phyloP scores from a whole-genome alignment of 306 rosid genomes.

The Prunus mume region DNA sequence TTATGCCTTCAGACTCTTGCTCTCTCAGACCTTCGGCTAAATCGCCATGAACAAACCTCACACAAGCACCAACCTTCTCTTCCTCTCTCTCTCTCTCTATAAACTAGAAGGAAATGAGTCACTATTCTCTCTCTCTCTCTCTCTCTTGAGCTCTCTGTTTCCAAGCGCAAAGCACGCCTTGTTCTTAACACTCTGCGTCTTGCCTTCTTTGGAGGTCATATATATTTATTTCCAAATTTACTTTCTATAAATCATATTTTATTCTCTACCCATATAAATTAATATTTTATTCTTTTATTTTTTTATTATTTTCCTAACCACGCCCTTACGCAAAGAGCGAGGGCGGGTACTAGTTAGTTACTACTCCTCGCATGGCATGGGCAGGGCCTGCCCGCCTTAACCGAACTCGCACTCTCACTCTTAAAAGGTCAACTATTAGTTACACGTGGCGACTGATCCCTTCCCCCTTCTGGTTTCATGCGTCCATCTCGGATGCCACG shows the following conservation, averaged over 20 bases:
- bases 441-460: slow-evolving; percentile 26
- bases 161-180: slow-evolving; percentile 48
- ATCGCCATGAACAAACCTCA: slow-evolving; percentile 51
- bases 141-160: slow-evolving; percentile 9
- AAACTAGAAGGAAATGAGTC: slow-evolving; percentile 13
- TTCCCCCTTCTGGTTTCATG: background rate
- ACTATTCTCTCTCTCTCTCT: slow-evolving; percentile 25
- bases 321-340: slow-evolving; percentile 21
- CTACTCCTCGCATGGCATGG: slow-evolving; percentile 50
- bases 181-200: slow-evolving; percentile 33
- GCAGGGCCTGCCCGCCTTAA: slow-evolving; percentile 32
- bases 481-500: slow-evolving; percentile 59
- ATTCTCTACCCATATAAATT: background rate
- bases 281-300: background rate
- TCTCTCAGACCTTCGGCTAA: slow-evolving; percentile 34
- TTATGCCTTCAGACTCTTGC: slow-evolving; percentile 31
- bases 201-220: background rate
- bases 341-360: background rate
- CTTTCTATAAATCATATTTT: background rate
- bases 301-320: slow-evolving; percentile 21
- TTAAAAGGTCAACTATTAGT: background rate
- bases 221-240: background rate
- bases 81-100: slow-evolving; percentile 12
- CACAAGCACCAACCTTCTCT: slow-evolving; percentile 29
- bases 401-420: slow-evolving; percentile 12